Conservation (phyloP, 192 early-diverging fungal species). For the Entomortierella chlamydospora region DNA sequence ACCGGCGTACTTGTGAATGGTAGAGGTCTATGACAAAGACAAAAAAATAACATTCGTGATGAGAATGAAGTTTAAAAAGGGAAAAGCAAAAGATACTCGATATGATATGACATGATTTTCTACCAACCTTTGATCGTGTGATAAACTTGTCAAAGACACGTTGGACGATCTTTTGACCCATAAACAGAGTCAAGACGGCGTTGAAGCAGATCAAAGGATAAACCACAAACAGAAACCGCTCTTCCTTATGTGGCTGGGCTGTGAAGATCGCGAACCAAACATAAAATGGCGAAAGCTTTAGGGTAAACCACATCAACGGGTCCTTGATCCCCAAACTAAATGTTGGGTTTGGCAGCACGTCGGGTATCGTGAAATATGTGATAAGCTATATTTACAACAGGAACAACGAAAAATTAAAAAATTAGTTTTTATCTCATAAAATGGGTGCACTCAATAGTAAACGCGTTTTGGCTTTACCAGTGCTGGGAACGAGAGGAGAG, state of each 20-base stretch:
- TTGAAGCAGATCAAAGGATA: conserved; percentile 90
- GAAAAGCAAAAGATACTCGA: conserved; percentile 8
- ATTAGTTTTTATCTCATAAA: too few species aligned
- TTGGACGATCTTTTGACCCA: conserved; percentile 57
- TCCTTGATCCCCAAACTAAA: conserved; percentile 32
- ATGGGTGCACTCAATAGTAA: too few species aligned
- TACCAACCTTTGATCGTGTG: conserved; percentile 47
- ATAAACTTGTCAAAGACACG: conserved; percentile 55
- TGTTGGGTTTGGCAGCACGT: conserved; percentile 53
- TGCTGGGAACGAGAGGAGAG: conserved; percentile 70
- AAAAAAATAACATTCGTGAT: background rate
- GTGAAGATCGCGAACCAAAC: conserved; percentile 84
- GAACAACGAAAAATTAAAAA: background rate
- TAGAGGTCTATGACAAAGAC: conserved; percentile 17
- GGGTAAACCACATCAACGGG: conserved; percentile 59
- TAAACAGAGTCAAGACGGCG: conserved; percentile 73
- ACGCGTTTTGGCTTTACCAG: conserved; percentile 68
- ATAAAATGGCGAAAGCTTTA: conserved; percentile 77
- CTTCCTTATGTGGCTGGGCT: conserved; percentile 96
- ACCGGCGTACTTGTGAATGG: conserved; percentile 41
- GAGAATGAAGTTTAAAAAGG: background rate
- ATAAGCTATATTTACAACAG: conserved; percentile 38
- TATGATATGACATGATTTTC: too few species aligned
- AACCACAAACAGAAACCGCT: conserved; percentile 92
- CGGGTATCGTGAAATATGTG: conserved; percentile 56